These are phyloP conservation scores for Cucurbita moschata DNA, from an alignment of 306 rosid species.

Conservation along the genomic window DNA sequence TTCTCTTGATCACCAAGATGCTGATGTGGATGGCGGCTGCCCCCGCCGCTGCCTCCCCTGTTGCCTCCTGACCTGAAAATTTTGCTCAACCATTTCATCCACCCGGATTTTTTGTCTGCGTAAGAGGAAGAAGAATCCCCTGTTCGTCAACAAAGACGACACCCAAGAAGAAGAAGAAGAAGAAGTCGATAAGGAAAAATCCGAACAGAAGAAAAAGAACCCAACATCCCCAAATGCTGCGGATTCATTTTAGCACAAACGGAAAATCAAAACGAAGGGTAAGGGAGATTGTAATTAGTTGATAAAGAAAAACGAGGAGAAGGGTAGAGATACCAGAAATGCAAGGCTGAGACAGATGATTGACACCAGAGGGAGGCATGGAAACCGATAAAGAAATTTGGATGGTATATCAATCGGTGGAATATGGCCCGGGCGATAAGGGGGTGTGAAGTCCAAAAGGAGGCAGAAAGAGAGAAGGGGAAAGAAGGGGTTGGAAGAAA, in stretches of 20 bases:
- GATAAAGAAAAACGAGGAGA: too few species aligned
- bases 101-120: slow-evolving; percentile 75
- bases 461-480: slow-evolving; percentile 12
- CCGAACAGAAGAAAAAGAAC: background rate
- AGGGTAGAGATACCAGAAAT: slow-evolving; percentile 42
- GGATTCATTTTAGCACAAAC: background rate
- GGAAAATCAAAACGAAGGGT: background rate
- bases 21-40: slow-evolving; percentile 39
- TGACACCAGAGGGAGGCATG: slow-evolving; percentile 59
- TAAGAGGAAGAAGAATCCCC: slow-evolving; percentile 70
- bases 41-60: slow-evolving; percentile 31
- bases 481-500: slow-evolving; percentile 20
- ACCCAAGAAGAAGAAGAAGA: background rate
- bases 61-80: slow-evolving; percentile 54
- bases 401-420: slow-evolving; percentile 25
- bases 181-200: background rate
- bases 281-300: too few species aligned
- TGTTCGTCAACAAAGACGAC: slow-evolving; percentile 21
- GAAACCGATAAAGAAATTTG: slow-evolving; percentile 10
- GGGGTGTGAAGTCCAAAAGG: slow-evolving; percentile 24
- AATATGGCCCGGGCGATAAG: slow-evolving; percentile 12
- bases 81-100: slow-evolving; percentile 88
- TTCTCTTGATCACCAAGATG: slow-evolving; percentile 53
- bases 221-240: background rate
- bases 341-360: slow-evolving; percentile 75